Evolutionary conservation across 2,329 filamentous ascomycete species (phyloP).

Genomic region (Davidsoniella australis): DNA sequence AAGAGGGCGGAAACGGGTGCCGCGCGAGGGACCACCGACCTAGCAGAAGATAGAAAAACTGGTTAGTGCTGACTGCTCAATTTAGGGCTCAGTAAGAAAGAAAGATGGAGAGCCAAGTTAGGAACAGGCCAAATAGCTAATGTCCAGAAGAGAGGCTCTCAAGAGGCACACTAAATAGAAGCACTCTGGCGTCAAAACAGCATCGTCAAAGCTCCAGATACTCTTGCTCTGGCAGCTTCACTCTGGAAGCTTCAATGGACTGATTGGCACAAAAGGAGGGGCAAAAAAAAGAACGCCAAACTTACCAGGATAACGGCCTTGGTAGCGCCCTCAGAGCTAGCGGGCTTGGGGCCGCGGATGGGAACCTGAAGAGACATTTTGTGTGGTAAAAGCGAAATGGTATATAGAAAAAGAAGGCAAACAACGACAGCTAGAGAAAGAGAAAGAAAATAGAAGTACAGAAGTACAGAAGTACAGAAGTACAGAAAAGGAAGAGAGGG

Average conservation of each 20-base stretch:
- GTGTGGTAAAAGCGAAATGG: background rate
- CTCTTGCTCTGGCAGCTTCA: background rate
- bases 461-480: too few species aligned
- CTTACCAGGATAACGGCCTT: constrained; percentile 87
- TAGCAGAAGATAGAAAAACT: constrained; percentile 21
- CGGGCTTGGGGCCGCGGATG: constrained; percentile 29
- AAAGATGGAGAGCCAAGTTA: background rate
- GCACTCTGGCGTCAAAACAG: too few species aligned
- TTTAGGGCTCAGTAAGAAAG: background rate
- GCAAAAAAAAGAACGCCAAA: background rate
- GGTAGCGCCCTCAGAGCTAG: constrained; percentile 32
- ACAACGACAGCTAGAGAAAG: constrained; percentile 2
- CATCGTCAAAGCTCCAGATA: too few species aligned
- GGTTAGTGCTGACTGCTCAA: constrained; percentile 17
- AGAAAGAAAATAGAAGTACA: background rate
- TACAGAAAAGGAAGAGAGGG: background rate
- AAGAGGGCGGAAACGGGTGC: constrained; percentile 85
- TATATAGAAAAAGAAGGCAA: background rate
- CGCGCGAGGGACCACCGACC: constrained; percentile 90
- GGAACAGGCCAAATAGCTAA: background rate
- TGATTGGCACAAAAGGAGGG: background rate
- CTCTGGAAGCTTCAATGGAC: too few species aligned
- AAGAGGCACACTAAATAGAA: background rate
- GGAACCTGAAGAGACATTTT: constrained; percentile 28
- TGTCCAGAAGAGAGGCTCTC: background rate